Conservation (phyloP, 495 filamentous ascomycete genomes). For the Hypoxylon trugodes region DNA sequence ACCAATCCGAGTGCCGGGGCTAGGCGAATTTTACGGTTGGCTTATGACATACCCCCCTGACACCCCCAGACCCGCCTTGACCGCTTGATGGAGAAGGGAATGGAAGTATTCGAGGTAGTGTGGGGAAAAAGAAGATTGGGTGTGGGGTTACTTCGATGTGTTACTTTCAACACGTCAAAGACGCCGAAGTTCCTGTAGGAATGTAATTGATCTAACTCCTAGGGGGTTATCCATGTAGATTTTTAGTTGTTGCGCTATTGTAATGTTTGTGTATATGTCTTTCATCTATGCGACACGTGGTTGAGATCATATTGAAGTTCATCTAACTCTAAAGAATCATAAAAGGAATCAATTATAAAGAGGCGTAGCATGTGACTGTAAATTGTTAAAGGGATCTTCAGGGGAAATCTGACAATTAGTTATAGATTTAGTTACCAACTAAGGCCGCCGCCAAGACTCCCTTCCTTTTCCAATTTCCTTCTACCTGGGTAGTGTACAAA, state of each 20-base stretch:
- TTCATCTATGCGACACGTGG: too few relatives aligned
- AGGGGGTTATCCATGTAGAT: too few relatives aligned
- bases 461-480: slow-evolving; percentile 10
- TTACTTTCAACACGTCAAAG: background rate
- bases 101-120: too few relatives aligned
- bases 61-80: slow-evolving; percentile 26
- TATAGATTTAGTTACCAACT: background rate
- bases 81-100: slow-evolving; percentile 25
- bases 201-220: too few relatives aligned
- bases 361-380: too few relatives aligned
- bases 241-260: too few relatives aligned
- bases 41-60: slow-evolving; percentile 24
- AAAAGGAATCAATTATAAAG: too few relatives aligned
- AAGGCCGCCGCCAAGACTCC: background rate
- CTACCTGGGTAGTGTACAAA: slow-evolving; percentile 3
- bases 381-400: slow-evolving; percentile 15
- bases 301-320: too few relatives aligned
- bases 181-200: too few relatives aligned
- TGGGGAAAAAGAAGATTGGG: slow-evolving; percentile 25
- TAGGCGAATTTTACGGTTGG: slow-evolving; percentile 10
- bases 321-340: too few relatives aligned
- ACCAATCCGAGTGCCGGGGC: slow-evolving; percentile 28
- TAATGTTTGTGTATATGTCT: too few relatives aligned
- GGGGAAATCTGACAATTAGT: slow-evolving; percentile 17
- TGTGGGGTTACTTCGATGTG: slow-evolving; percentile 17